Conservation (phyloP, 2,329 filamentous ascomycete genomes). For the Pyrenophora tritici-repentis region DNA sequence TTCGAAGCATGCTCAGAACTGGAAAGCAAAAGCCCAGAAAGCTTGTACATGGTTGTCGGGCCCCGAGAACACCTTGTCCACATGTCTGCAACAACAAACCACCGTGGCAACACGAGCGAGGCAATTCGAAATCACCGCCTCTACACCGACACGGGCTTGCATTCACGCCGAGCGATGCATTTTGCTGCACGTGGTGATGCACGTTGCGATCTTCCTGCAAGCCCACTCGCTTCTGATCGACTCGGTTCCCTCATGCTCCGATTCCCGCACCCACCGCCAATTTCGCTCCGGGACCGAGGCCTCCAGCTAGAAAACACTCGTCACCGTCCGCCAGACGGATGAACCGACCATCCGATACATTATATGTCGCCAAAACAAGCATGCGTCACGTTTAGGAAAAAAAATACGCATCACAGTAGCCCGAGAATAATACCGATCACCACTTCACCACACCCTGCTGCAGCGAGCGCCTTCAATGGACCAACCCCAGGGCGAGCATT, state of each 20-base stretch:
- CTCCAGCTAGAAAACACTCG: slow-evolving; percentile 16
- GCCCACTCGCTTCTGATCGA: slow-evolving; percentile 8
- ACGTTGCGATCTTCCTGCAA: slow-evolving; percentile 16
- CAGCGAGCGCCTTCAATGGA: slow-evolving; percentile 1
- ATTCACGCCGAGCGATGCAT: slow-evolving; percentile 15
- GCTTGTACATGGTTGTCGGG: background rate
- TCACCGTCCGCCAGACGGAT: slow-evolving; percentile 10
- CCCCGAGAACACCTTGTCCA: too few relatives aligned
- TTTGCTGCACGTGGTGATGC: slow-evolving; percentile 17
- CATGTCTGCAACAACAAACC: background rate
- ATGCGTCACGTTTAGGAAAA: slow-evolving; percentile 3
- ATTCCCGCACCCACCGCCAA: slow-evolving; percentile 1
- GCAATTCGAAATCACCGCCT: background rate
- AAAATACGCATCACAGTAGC: too few relatives aligned
- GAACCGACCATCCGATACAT: slow-evolving; percentile 12
- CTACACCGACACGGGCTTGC: slow-evolving; percentile 21
- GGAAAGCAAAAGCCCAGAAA: slow-evolving; percentile 9
- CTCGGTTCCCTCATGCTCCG: slow-evolving; percentile 11
- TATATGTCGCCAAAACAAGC: background rate
- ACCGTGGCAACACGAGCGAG: background rate
- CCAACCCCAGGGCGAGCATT: slow-evolving; percentile 6
- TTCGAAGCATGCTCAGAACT: background rate
- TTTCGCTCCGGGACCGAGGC: slow-evolving; percentile 16
- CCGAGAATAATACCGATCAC: too few relatives aligned
- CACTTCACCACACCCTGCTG: background rate